Conservation (phyloP, 2,329 filamentous ascomycete species). For the Cladophialophora carrionii region DNA sequence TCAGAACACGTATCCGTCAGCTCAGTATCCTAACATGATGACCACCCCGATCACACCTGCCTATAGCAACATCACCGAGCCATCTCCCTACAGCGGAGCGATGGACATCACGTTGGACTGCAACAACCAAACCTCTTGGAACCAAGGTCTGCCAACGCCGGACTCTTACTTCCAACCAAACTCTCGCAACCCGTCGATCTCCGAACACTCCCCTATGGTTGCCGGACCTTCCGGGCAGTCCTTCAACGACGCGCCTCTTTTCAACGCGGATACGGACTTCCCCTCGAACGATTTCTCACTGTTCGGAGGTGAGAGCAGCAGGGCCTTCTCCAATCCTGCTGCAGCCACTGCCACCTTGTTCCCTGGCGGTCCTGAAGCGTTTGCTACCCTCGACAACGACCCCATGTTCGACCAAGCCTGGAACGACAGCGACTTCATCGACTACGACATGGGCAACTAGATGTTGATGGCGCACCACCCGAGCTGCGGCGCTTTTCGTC, state of each 20-base stretch:
- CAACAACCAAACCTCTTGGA: constrained; percentile 28
- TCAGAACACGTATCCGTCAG: constrained; percentile 23
- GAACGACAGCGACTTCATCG: constrained; percentile 31
- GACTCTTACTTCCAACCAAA: constrained; percentile 34
- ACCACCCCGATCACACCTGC: constrained; percentile 37
- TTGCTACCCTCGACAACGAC: constrained; percentile 33
- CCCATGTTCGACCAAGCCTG: constrained; percentile 31
- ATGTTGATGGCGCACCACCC: neutral
- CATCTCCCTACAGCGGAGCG: constrained; percentile 30
- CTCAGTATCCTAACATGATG: constrained; percentile 35
- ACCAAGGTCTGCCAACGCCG: constrained; percentile 36
- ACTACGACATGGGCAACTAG: constrained; percentile 33
- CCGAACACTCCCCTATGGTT: constrained; percentile 36
- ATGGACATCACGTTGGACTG: constrained; percentile 34
- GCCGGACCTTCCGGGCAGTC: constrained; percentile 30
- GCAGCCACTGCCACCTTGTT: constrained; percentile 37
- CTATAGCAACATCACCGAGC: constrained; percentile 38
- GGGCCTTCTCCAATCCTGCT: constrained; percentile 36
- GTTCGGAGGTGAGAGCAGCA: constrained; percentile 32
- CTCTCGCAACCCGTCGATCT: constrained; percentile 38
- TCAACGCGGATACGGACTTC: constrained; percentile 29
- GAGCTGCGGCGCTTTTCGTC: neutral
- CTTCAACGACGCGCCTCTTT: constrained; percentile 27
- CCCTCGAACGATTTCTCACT: constrained; percentile 35
- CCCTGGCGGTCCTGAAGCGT: constrained; percentile 32